These are phyloP conservation scores for Ricinus communis DNA, from an alignment of 345 rosid genomes.

Conservation along the genomic window DNA sequence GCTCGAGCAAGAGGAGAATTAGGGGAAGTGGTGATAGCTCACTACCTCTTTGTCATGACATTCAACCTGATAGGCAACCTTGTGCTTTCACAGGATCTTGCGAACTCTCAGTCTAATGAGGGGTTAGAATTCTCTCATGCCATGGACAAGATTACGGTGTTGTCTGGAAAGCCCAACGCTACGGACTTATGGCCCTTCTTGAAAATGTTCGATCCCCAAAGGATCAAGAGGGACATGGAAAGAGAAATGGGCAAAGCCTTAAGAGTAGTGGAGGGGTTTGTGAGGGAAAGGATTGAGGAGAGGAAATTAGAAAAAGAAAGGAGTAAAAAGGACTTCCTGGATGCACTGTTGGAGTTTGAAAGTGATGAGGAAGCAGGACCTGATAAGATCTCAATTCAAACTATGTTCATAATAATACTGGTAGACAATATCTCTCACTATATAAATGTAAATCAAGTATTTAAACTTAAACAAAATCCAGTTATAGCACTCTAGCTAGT, in stretches of 20 bases:
- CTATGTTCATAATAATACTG: conserved; percentile 8
- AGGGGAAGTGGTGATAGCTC: conserved; percentile 5
- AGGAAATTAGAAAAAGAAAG: background rate
- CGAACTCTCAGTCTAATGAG: conserved; percentile 1
- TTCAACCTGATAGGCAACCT: conserved; percentile 25
- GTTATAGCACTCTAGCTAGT: no score
- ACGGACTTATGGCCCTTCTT: conserved; percentile 19
- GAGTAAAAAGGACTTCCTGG: conserved; percentile 4
- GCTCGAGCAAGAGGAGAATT: background rate
- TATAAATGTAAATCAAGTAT: no score
- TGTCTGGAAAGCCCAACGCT: conserved; percentile 18
- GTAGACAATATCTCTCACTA: background rate
- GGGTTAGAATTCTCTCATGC: conserved; percentile 16
- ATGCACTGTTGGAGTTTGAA: conserved; percentile 16
- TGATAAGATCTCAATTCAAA: conserved; percentile 4
- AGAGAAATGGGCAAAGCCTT: conserved; percentile 4
- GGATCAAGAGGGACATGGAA: conserved; percentile 23
- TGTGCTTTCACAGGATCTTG: conserved; percentile 19
- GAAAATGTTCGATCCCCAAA: conserved; percentile 28
- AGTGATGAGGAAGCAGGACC: conserved; percentile 12
- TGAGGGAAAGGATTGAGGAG: background rate
- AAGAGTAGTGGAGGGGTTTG: background rate
- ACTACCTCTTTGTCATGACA: conserved; percentile 6
- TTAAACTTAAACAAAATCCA: no score
- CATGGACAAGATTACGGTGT: background rate